Evolutionary conservation across 257 asterid species (phyloP), one percentile per base, ranked within the genome.

Genomic region (Osmanthus fragrans): DNA sequence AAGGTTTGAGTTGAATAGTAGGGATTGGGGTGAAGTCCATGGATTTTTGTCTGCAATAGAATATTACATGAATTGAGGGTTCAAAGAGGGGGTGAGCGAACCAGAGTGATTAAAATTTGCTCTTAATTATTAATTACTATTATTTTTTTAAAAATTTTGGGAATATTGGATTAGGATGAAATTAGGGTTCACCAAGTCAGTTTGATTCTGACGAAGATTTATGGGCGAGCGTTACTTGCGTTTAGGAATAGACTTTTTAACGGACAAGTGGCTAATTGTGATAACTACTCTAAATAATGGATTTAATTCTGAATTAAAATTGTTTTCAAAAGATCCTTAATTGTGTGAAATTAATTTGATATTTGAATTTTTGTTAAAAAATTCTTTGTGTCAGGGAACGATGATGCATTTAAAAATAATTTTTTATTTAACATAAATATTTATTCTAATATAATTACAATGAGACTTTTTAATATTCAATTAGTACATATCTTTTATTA

Each of bases 21-120:
- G 77, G 56, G 75, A 60, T 21, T 45, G 29, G 80, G 87, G 89
- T 83, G 89, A 88, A 88, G 92, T 88, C 90, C 92, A 87, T 88
- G 87, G 88, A 54, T 19, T 18, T 15, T n/a, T 54, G 27, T n/a
- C 64, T 54, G 64, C 64, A 54, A 54, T n/a, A 18, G 25, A n/a
- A 54, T 54, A 54, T 54, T 54, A 54, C n/a, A 54, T 54, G 64
- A 54, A 19, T 54, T 72, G 75, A 79, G 84, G 84, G 77, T 81
- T 79, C 30, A 73, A 54, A 68, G 71, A 33, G 34, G 37, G 82
- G 81, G 80, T 76, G 58, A 70, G 82, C 74, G 58, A 54, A 34
- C 13, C 10, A 3, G 4, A 30, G 32, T 78, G 34, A 77, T 68
- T 73, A 77, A 47, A 37, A 33, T 33, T 32, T 56, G 70, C 4